phyloP scores from a whole-genome alignment of 331 rosid genomes.

The Quercus phellos region DNA sequence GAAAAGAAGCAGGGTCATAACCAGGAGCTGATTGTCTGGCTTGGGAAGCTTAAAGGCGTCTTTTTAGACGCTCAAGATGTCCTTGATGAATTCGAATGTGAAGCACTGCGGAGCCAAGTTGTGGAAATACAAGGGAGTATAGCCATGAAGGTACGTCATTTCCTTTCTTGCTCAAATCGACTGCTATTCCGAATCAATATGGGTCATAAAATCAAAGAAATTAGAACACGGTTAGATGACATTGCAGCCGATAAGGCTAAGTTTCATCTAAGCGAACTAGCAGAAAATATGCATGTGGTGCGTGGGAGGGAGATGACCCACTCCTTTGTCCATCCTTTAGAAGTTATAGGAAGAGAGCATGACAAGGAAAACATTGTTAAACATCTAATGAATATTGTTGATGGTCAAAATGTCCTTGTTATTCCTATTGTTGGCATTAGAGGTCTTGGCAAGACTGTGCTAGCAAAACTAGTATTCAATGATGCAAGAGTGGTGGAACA shows the following conservation, averaged over 20 bases:
- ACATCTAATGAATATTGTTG: background rate
- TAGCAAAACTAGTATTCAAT: constrained; percentile 24
- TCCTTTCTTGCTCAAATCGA: constrained; percentile 26
- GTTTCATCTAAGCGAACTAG: background rate
- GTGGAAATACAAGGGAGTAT: background rate
- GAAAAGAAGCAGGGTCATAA: background rate
- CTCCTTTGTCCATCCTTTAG: background rate
- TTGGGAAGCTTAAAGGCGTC: background rate
- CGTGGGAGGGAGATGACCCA: constrained; percentile 8
- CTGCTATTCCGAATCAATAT: constrained; percentile 3
- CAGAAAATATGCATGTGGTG: background rate
- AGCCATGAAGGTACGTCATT: constrained; percentile 5
- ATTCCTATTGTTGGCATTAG: constrained; percentile 25
- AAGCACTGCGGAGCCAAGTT: constrained; percentile 2
- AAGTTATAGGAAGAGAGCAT: constrained; percentile 23
- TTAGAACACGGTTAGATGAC: constrained; percentile 8
- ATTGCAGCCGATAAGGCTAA: background rate
- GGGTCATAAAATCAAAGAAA: background rate
- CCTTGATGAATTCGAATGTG: constrained; percentile 14
- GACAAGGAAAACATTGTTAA: constrained; percentile 2
- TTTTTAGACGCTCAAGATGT: constrained; percentile 11
- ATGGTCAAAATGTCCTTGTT: constrained; percentile 2
- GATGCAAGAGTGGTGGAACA: constrained; percentile 7
- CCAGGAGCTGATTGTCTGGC: constrained; percentile 4
- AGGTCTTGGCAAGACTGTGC: constrained; percentile 27